phyloP scores from a whole-genome alignment of 257 asterid species.

The Ajuga chamaepitys region DNA sequence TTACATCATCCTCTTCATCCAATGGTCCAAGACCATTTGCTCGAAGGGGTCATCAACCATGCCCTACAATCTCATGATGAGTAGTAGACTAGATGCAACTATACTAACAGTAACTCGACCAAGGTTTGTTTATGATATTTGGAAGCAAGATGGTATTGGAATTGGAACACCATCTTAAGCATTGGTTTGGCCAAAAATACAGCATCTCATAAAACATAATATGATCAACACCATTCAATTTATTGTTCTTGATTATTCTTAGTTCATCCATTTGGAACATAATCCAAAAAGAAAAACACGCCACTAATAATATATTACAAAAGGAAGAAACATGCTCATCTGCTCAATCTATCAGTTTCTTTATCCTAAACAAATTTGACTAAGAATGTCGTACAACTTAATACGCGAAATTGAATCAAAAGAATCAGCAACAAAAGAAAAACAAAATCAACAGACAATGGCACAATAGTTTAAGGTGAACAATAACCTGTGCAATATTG shows the following conservation, averaged over 20 bases:
- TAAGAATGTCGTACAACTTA: not conserved
- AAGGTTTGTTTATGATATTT: too few species aligned
- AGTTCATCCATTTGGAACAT: too few species aligned
- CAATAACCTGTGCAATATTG: conserved; percentile 68
- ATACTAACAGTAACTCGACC: too few species aligned
- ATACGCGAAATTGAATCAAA: not conserved
- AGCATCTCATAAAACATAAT: not conserved
- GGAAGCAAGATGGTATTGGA: not conserved
- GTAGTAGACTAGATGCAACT: not conserved
- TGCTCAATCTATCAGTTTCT: not conserved
- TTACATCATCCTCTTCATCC: too few species aligned
- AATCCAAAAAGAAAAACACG: not conserved
- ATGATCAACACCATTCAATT: not conserved
- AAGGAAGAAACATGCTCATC: not conserved
- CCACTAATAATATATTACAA: not conserved
- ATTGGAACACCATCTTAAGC: not conserved
- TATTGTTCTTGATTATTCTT: not conserved
- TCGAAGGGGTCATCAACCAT: not conserved
- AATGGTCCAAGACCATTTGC: too few species aligned
- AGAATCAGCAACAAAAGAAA: not conserved
- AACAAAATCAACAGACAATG: not conserved
- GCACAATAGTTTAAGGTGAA: not conserved
- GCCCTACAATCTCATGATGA: not conserved
- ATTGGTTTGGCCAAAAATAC: not conserved
- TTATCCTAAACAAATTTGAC: not conserved